A percentile compares a stretch with the other conserved stretches of the same genome.
Evolutionary conservation across 2,329 filamentous ascomycete genomes (phyloP).

Genomic region (Orbilia javanica): DNA sequence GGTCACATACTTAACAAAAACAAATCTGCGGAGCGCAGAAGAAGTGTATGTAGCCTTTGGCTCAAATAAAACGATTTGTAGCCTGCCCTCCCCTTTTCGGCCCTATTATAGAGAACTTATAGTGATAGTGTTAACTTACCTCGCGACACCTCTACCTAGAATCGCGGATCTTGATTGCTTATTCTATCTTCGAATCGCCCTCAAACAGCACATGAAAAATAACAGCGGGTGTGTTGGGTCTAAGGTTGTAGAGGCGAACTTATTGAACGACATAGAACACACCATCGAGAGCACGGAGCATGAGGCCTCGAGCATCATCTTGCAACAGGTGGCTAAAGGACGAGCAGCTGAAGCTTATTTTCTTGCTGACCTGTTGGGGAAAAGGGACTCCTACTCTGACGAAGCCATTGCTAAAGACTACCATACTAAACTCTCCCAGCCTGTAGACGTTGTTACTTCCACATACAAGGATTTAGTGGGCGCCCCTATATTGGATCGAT

Average conservation of each 20-base stretch:
- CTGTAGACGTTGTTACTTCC: neutral
- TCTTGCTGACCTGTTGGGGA: neutral
- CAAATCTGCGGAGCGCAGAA: neutral
- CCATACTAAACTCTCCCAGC: no score
- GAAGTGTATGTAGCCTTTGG: neutral
- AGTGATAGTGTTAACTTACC: no score
- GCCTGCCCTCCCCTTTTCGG: no score
- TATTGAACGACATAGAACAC: no score
- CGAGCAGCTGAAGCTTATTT: neutral
- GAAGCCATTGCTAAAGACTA: neutral
- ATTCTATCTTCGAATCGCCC: constrained; percentile 3
- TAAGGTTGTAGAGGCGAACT: no score
- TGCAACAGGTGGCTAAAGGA: neutral
- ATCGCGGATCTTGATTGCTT: constrained; percentile 22
- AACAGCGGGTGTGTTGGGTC: no score
- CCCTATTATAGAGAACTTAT: no score
- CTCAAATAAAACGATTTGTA: neutral
- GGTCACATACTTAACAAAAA: neutral
- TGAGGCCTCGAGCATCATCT: neutral
- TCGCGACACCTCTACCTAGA: neutral
- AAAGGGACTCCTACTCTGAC: neutral
- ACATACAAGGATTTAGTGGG: neutral
- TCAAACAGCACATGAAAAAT: no score
- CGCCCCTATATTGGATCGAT: neutral
- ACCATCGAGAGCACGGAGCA: no score